Percentiles rank a stretch among this genome's conserved stretches.
Conservation (phyloP, 805 yeast species). For the Monosporozyma solicola region DNA sequence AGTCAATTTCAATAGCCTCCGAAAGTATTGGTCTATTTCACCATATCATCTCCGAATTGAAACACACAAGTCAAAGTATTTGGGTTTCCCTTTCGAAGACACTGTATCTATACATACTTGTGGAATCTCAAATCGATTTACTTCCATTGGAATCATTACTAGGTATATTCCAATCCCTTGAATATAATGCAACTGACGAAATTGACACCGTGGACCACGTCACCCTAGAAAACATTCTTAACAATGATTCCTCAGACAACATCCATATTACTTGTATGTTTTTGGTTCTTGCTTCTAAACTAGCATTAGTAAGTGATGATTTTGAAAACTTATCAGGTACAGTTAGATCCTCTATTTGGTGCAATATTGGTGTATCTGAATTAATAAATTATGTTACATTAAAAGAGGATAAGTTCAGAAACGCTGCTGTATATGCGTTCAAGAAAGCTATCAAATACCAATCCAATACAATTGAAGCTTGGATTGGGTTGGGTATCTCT, state of each 20-base stretch:
- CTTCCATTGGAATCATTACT: slow-evolving; percentile 42
- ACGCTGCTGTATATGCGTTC: slow-evolving; percentile 45
- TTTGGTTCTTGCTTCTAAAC: slow-evolving; percentile 39
- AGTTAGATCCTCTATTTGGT: slow-evolving; percentile 47
- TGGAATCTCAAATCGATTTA: slow-evolving; percentile 43
- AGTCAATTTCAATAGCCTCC: slow-evolving; percentile 44
- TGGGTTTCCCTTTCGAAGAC: slow-evolving; percentile 64
- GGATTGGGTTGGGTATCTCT: slow-evolving; percentile 80
- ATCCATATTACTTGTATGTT: slow-evolving; percentile 34
- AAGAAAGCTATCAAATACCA: slow-evolving; percentile 68
- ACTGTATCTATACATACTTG: slow-evolving; percentile 41
- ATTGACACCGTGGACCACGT: slow-evolving; percentile 22
- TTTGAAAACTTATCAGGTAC: slow-evolving; percentile 32
- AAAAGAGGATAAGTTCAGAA: slow-evolving; percentile 30
- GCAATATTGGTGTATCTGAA: slow-evolving; percentile 65
- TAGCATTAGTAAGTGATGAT: slow-evolving; percentile 30
- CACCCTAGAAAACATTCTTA: slow-evolving; percentile 11
- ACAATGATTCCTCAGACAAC: slow-evolving; percentile 19
- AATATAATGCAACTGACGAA: slow-evolving; percentile 17
- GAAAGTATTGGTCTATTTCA: slow-evolving; percentile 35
- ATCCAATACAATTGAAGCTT: slow-evolving; percentile 56
- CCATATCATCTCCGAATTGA: slow-evolving; percentile 10
- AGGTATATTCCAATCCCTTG: slow-evolving; percentile 18
- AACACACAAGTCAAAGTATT: slow-evolving; percentile 37
- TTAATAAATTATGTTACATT: slow-evolving; percentile 37